These are phyloP conservation scores for Boletus coccyginus DNA, from an alignment of 768 basidiomycete species.

Conservation along the genomic window DNA sequence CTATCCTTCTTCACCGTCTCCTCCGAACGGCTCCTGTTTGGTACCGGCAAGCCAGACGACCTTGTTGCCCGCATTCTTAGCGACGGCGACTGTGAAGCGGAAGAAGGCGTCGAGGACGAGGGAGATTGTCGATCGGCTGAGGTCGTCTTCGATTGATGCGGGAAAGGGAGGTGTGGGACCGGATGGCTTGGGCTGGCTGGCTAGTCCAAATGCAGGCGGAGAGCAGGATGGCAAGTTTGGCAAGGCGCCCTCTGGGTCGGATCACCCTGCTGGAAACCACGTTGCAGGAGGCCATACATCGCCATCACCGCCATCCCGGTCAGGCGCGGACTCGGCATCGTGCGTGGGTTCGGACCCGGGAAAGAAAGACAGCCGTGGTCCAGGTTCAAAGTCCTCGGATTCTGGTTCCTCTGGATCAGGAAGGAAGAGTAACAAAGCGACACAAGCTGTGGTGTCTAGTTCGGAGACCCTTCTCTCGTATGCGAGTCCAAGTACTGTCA, in stretches of 20 bases:
- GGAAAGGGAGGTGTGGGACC: slow-evolving; percentile 11
- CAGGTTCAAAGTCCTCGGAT: background rate
- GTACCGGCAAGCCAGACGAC: slow-evolving; percentile 10
- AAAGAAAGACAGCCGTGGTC: background rate
- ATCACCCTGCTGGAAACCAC: slow-evolving; percentile 3
- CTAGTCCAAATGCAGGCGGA: background rate
- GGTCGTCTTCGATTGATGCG: slow-evolving; percentile 24
- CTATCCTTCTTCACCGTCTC: slow-evolving; percentile 8
- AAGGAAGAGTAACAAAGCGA: background rate
- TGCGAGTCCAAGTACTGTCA: background rate
- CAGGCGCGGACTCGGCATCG: background rate
- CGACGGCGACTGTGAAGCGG: slow-evolving; percentile 17
- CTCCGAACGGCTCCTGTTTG: background rate
- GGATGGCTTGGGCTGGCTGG: slow-evolving; percentile 17
- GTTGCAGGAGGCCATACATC: background rate
- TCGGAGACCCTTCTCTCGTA: background rate
- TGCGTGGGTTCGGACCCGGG: slow-evolving; percentile 2
- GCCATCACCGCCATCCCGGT: slow-evolving; percentile 1
- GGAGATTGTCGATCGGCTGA: slow-evolving; percentile 29
- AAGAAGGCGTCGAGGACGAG: slow-evolving; percentile 29
- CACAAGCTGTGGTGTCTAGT: background rate
- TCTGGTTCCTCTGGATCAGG: background rate
- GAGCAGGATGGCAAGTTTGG: slow-evolving; percentile 6
- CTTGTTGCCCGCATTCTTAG: slow-evolving; percentile 24
- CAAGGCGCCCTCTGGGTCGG: background rate